Conservation (phyloP, 768 basidiomycete species). For the Agaricus bisporus region DNA sequence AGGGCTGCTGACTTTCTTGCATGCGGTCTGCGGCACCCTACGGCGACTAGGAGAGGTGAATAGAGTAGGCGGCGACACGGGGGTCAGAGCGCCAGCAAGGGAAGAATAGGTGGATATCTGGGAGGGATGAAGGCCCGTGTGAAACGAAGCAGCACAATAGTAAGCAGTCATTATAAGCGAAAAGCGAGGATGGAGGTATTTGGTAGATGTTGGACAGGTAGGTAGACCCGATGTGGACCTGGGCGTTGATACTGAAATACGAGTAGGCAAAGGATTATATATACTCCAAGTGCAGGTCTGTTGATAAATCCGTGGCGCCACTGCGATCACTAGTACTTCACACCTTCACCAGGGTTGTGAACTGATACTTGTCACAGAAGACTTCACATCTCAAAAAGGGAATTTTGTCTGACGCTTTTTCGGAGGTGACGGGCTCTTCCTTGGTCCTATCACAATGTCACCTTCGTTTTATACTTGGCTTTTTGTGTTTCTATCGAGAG, state of each 20-base stretch:
- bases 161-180: conserved; percentile 1
- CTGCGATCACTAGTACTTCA: not conserved
- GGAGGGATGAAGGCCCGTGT: conserved; percentile 8
- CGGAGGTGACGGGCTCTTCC: not conserved
- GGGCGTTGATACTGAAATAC: not conserved
- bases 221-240: not conserved
- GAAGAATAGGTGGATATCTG: conserved; percentile 10
- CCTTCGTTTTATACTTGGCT: not conserved
- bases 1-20: conserved; percentile 3
- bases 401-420: not conserved
- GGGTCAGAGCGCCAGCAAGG: conserved; percentile 10
- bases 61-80: not conserved
- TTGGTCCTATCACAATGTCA: not conserved
- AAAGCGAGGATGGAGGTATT: not conserved
- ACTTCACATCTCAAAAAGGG: conserved; percentile 1
- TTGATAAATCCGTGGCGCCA: not conserved
- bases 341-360: conserved; percentile 1
- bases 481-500: too few species aligned
- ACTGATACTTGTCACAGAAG: not conserved
- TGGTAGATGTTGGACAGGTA: not conserved
- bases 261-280: not conserved
- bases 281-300: not conserved
- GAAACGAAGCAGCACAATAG: conserved; percentile 1
- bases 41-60: conserved; percentile 6
- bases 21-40: conserved; percentile 5